Conservation (phyloP, 345 rosid genomes). For the Erucastrum elatum region DNA sequence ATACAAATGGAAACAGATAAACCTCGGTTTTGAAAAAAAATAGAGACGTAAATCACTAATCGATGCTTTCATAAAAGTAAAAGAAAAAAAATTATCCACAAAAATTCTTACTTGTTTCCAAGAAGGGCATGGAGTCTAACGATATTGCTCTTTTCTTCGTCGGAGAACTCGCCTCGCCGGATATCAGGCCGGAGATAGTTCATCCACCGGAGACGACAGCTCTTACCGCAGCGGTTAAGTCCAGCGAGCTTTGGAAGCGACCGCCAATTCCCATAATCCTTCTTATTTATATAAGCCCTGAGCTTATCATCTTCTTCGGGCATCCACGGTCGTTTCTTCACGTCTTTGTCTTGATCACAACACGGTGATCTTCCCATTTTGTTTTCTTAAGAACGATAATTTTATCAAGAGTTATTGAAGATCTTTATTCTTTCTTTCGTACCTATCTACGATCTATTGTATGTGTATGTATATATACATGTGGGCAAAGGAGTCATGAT, state of each 20-base stretch:
- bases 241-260: constrained; percentile 76
- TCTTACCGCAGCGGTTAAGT: constrained; percentile 84
- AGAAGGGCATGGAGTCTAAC: constrained; percentile 63
- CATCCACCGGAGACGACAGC: constrained; percentile 88
- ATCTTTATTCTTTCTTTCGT: constrained; percentile 18
- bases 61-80: not conserved
- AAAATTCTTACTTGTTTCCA: constrained; percentile 69
- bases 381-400: constrained; percentile 7
- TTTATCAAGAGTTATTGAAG: not conserved
- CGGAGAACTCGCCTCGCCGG: constrained; percentile 71
- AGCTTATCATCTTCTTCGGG: constrained; percentile 74
- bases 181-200: constrained; percentile 92
- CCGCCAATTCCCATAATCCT: constrained; percentile 77
- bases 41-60: not conserved
- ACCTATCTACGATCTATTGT: constrained; percentile 16
- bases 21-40: not conserved
- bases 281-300: constrained; percentile 43
- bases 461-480: constrained; percentile 24
- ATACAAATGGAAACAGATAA: not conserved
- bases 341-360: constrained; percentile 45
- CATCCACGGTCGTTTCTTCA: constrained; percentile 86
- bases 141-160: constrained; percentile 75
- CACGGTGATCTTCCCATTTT: constrained; percentile 56
- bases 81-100: not conserved
- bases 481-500: not conserved